phyloP scores from a whole-genome alignment of 805 yeast species.

The Metschnikowia aberdeeniae region DNA sequence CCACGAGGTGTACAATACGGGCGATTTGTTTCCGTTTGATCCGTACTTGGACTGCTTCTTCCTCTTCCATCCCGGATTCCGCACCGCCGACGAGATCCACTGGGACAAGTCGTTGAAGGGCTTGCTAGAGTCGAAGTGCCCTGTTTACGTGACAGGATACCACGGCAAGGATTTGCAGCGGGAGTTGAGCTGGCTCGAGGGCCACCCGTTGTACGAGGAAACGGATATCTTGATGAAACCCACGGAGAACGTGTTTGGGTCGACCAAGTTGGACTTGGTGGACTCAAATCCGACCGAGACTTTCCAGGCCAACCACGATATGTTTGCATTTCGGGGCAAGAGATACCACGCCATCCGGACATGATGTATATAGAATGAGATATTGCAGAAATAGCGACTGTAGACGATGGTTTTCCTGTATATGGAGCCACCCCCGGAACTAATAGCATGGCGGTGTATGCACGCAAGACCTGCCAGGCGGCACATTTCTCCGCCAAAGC shows the following conservation, averaged over 20 bases:
- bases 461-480: too few species aligned
- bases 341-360: constrained; percentile 78
- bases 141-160: constrained; percentile 85
- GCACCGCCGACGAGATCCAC: constrained; percentile 73
- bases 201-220: constrained; percentile 58
- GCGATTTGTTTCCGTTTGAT: constrained; percentile 96
- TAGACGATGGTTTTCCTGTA: too few species aligned
- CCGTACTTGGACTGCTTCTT: constrained; percentile 92
- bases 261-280: constrained; percentile 92
- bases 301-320: constrained; percentile 83
- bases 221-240: constrained; percentile 78
- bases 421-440: too few species aligned
- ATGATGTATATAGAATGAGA: constrained; percentile 8
- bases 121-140: constrained; percentile 87
- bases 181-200: constrained; percentile 70
- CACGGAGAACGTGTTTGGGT: constrained; percentile 67
- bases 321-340: constrained; percentile 94
- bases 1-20: constrained; percentile 84
- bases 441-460: too few species aligned
- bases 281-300: constrained; percentile 91
- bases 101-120: constrained; percentile 89
- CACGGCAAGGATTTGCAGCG: constrained; percentile 66
- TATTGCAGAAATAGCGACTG: too few species aligned
- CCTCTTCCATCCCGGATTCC: constrained; percentile 93
- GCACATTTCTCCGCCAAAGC: too few species aligned